Evolutionary conservation across 768 basidiomycete species (phyloP).

Genomic region (Leccinum obscurum): DNA sequence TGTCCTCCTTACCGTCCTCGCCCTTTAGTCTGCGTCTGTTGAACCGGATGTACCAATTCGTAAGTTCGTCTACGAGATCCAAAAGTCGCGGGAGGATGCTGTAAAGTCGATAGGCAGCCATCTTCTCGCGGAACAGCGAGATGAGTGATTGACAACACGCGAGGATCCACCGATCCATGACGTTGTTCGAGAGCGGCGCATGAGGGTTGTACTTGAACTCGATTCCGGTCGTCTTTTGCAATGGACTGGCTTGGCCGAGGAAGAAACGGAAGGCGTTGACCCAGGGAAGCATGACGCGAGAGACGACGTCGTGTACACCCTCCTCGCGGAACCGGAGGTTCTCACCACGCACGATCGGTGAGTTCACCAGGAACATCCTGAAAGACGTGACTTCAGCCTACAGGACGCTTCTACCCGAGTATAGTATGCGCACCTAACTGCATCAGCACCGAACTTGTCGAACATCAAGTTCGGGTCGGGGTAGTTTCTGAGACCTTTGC

Average conservation of each 20-base stretch:
- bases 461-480: slow-evolving; percentile 94
- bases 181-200: slow-evolving; percentile 80
- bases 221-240: slow-evolving; percentile 75
- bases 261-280: slow-evolving; percentile 99
- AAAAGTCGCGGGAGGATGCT: slow-evolving; percentile 95
- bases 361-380: slow-evolving; percentile 98
- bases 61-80: slow-evolving; percentile 91
- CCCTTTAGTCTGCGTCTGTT: slow-evolving; percentile 96
- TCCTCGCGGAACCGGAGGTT: slow-evolving; percentile 98
- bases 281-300: slow-evolving; percentile 97
- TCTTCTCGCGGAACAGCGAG: slow-evolving; percentile 86
- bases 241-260: slow-evolving; percentile 86
- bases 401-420: neutral
- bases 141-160: slow-evolving; percentile 98
- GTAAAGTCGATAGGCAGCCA: slow-evolving; percentile 96
- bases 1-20: slow-evolving; percentile 88
- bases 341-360: slow-evolving; percentile 96
- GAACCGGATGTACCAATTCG: slow-evolving; percentile 99
- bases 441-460: slow-evolving; percentile 92
- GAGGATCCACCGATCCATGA: slow-evolving; percentile 99
- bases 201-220: slow-evolving; percentile 89
- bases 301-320: slow-evolving; percentile 94
- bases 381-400: neutral
- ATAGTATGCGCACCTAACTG: slow-evolving; percentile 62
- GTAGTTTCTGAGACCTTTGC: slow-evolving; percentile 95